These are phyloP conservation scores for Naganishia vishniacii DNA, from an alignment of 768 basidiomycete genomes.

Conservation along the genomic window DNA sequence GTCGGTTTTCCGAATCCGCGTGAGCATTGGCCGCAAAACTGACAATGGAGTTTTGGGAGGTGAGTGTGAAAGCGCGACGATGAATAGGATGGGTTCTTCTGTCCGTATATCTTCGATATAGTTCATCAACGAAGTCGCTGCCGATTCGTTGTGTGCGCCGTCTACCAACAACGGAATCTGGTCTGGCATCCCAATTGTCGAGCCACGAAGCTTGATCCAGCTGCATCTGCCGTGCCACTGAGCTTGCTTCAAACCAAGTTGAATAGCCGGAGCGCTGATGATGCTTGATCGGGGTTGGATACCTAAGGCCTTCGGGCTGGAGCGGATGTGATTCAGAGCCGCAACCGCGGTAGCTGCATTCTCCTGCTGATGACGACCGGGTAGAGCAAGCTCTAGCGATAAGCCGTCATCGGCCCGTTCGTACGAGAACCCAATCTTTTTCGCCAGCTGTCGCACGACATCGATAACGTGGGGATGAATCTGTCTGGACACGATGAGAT, in stretches of 20 bases:
- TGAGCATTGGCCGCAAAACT: conserved; percentile 61
- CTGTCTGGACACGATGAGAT: conserved; percentile 46
- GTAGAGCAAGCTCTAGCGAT: conserved; percentile 57
- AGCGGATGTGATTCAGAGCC: conserved; percentile 59
- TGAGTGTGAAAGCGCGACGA: conserved; percentile 77
- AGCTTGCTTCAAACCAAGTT: conserved; percentile 58
- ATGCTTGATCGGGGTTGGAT: conserved; percentile 38
- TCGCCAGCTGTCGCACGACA: background rate
- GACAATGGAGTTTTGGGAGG: conserved; percentile 73
- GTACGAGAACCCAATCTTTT: background rate
- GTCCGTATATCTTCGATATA: conserved; percentile 56
- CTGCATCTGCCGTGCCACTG: conserved; percentile 81
- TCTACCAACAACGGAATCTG: conserved; percentile 64
- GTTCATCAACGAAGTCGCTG: conserved; percentile 60
- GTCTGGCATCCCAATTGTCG: conserved; percentile 29
- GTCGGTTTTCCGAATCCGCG: conserved; percentile 51
- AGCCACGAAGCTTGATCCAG: conserved; percentile 49
- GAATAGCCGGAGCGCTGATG: conserved; percentile 56
- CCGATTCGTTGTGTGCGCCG: conserved; percentile 88
- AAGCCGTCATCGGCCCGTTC: conserved; percentile 3
- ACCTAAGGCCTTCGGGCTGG: conserved; percentile 44
- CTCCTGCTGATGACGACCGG: conserved; percentile 75
- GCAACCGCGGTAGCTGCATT: conserved; percentile 70
- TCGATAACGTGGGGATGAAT: conserved; percentile 56
- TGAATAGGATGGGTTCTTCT: conserved; percentile 56